A percentile compares a stretch with the other conserved stretches of the same genome.
These are phyloP conservation scores for Aegilops longissima DNA, from an alignment of 176 grass and related monocot genomes.

Conservation along the genomic window DNA sequence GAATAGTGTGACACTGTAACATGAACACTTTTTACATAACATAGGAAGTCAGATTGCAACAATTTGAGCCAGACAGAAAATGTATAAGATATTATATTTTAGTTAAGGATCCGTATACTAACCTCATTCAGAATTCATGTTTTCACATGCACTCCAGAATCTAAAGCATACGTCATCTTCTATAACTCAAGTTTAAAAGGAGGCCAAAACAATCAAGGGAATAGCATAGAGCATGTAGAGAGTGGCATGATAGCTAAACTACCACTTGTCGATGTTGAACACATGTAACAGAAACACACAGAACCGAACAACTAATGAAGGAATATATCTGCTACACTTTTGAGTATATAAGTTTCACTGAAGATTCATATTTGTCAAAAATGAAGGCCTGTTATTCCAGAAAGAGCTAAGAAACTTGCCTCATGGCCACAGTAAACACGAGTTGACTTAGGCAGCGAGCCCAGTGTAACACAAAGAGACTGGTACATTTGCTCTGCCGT, in stretches of 20 bases:
- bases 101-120: not conserved
- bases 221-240: not conserved
- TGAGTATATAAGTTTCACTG: not conserved
- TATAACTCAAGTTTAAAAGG: not conserved
- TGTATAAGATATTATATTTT: not conserved
- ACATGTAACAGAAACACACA: not conserved
- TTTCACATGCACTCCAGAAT: not conserved
- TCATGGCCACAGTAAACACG: constrained; percentile 94
- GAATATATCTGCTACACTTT: not conserved
- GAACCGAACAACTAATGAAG: not conserved
- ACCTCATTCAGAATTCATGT: not conserved
- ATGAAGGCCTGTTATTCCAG: not conserved
- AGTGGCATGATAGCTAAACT: not conserved
- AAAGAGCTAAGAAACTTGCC: constrained; percentile 38
- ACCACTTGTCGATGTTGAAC: not conserved
- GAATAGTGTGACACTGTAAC: not conserved
- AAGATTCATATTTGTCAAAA: not conserved
- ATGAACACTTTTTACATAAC: not conserved
- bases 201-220: not conserved
- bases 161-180: not conserved
- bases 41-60: not conserved
- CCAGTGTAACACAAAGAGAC: constrained; percentile 81
- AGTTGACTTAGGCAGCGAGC: constrained; percentile 88
- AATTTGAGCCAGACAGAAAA: constrained; percentile 2
- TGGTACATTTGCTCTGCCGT: constrained; percentile 97